Evolutionary conservation across 2,329 filamentous ascomycete species (phyloP).

Genomic region (Dothistroma septosporum): DNA sequence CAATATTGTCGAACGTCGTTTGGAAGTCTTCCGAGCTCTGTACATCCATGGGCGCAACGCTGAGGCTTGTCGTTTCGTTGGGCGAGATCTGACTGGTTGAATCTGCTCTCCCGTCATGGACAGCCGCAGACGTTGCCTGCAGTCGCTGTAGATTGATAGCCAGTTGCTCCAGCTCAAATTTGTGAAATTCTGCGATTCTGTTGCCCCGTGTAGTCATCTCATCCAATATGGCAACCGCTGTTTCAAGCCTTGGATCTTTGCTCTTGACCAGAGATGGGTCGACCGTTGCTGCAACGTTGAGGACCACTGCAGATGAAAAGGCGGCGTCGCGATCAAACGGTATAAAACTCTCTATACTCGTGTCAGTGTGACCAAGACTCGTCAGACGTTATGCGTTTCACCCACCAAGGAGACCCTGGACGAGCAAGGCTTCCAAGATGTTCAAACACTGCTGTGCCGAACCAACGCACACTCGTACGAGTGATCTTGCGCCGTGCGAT

Average conservation of each 20-base stretch:
- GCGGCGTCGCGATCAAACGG: slow-evolving; percentile 23
- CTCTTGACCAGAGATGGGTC: slow-evolving; percentile 20
- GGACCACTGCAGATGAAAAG: slow-evolving; percentile 21
- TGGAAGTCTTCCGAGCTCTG: slow-evolving; percentile 1
- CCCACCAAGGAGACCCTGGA: slow-evolving; percentile 13
- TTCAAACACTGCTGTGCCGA: slow-evolving; percentile 14
- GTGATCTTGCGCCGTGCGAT: slow-evolving; percentile 11
- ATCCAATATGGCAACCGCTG: slow-evolving; percentile 17
- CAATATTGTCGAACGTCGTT: slow-evolving; percentile 7
- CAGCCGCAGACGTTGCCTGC: background rate
- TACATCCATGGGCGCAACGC: background rate
- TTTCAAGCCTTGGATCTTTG: slow-evolving; percentile 9
- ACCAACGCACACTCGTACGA: slow-evolving; percentile 11
- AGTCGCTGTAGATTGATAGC: slow-evolving; percentile 4
- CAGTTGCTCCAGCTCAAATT: slow-evolving; percentile 22
- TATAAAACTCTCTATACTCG: slow-evolving; percentile 18
- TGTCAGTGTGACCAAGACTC: background rate
- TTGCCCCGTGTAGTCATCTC: slow-evolving; percentile 24
- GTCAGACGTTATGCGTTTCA: background rate
- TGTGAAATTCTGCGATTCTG: slow-evolving; percentile 20
- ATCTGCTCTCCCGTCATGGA: background rate
- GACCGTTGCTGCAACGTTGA: slow-evolving; percentile 19
- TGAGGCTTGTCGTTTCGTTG: background rate
- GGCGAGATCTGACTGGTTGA: background rate
- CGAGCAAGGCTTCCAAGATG: slow-evolving; percentile 12